Evolutionary conservation across 371 early-diverging fungal genomes (phyloP).

Genomic region (Haplosporangium sp.): DNA sequence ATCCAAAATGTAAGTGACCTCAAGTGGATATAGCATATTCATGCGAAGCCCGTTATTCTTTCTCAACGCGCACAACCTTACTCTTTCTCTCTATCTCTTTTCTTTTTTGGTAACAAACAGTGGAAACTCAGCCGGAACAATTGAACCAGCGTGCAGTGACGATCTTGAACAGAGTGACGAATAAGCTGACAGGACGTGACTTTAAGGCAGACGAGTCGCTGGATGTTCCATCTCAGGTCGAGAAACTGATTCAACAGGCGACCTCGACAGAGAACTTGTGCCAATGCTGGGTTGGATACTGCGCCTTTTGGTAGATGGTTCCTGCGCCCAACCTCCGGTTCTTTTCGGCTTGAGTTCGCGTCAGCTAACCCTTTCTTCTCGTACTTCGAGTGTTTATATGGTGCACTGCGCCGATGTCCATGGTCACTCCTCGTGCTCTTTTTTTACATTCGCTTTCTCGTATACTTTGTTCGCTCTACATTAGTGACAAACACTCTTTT

Average conservation of each 20-base stretch:
- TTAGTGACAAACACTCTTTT: too few relatives aligned
- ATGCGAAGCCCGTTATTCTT: not conserved
- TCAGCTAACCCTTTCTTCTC: too few relatives aligned
- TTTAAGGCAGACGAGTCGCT: conserved; percentile 85
- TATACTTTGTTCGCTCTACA: too few relatives aligned
- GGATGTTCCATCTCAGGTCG: conserved; percentile 89
- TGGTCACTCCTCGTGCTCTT: too few relatives aligned
- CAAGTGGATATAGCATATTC: too few relatives aligned
- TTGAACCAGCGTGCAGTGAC: conserved; percentile 69
- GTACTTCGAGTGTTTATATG: not conserved
- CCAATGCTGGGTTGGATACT: conserved; percentile 97
- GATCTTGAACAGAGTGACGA: conserved; percentile 68
- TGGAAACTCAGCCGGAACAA: conserved; percentile 47
- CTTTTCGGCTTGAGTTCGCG: too few relatives aligned
- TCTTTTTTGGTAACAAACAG: not conserved
- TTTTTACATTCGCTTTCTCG: too few relatives aligned
- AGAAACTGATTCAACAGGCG: conserved; percentile 94
- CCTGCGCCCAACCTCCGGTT: not conserved
- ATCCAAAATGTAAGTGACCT: conserved; percentile 21
- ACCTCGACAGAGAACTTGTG: conserved; percentile 94
- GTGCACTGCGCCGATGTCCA: too few relatives aligned
- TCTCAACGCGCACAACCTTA: not conserved
- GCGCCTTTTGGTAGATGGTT: conserved; percentile 68
- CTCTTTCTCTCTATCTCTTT: not conserved
- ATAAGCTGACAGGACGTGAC: conserved; percentile 78